Evolutionary conservation across 1,284 basidiomycete genomes (phyloP).

Genomic region (Rhodofomes roseus): DNA sequence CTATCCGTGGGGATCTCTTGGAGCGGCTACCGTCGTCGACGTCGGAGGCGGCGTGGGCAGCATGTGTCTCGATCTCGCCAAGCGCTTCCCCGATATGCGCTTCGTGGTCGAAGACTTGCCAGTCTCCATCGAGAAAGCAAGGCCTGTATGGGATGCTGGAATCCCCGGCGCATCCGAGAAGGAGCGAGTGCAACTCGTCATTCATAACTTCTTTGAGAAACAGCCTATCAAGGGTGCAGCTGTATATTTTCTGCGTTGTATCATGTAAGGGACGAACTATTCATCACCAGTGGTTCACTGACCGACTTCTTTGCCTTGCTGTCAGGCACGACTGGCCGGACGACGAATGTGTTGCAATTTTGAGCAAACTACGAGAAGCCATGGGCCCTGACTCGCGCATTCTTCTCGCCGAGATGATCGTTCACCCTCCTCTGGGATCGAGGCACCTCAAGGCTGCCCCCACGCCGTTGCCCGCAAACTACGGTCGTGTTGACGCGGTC

Average conservation of each 20-base stretch:
- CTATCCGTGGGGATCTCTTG: slow-evolving; percentile 14
- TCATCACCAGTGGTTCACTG: not conserved
- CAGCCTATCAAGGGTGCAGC: slow-evolving; percentile 26
- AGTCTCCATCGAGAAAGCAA: slow-evolving; percentile 8
- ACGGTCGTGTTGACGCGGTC: slow-evolving; percentile 2
- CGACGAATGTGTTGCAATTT: slow-evolving; percentile 10
- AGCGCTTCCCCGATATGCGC: slow-evolving; percentile 11
- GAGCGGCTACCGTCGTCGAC: slow-evolving; percentile 12
- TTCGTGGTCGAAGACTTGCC: slow-evolving; percentile 20
- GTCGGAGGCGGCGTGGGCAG: slow-evolving; percentile 19
- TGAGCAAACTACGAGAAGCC: slow-evolving; percentile 3
- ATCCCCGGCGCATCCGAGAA: slow-evolving; percentile 4
- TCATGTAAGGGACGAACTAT: slow-evolving; percentile 17
- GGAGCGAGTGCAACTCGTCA: slow-evolving; percentile 8
- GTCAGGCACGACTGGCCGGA: slow-evolving; percentile 15
- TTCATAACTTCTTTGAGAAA: slow-evolving; percentile 29
- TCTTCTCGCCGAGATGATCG: slow-evolving; percentile 7
- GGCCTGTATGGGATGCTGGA: slow-evolving; percentile 7
- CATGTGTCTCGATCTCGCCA: slow-evolving; percentile 11
- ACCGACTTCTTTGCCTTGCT: not conserved
- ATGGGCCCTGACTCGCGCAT: slow-evolving; percentile 9
- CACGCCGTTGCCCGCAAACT: slow-evolving; percentile 13
- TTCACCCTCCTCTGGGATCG: slow-evolving; percentile 9
- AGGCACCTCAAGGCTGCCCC: slow-evolving; percentile 4
- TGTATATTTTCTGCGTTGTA: slow-evolving; percentile 17